A percentile compares a stretch with the other conserved stretches of the same genome.
phyloP scores from a whole-genome alignment of 208 protist species.

The Crithidia bombi region DNA sequence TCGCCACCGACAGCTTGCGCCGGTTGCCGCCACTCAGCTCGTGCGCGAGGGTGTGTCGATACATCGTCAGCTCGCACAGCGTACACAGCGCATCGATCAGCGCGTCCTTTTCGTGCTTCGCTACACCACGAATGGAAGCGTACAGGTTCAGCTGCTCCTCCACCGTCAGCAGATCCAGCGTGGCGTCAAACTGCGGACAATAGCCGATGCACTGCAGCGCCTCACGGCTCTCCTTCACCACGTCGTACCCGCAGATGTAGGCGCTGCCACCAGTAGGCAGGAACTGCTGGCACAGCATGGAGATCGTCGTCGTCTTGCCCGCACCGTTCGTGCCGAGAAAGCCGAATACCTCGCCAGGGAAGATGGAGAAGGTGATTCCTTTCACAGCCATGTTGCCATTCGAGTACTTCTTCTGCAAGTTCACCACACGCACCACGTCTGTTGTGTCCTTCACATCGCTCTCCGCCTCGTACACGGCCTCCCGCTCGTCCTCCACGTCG shows the following conservation, averaged over 20 bases:
- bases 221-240: constrained; percentile 48
- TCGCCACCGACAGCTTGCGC: constrained; percentile 69
- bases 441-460: constrained; percentile 32
- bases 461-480: constrained; percentile 43
- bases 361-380: constrained; percentile 70
- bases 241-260: constrained; percentile 60
- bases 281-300: constrained; percentile 82
- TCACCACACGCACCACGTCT: constrained; percentile 60
- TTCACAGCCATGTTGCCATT: constrained; percentile 74
- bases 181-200: constrained; percentile 96
- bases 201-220: constrained; percentile 88
- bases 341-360: constrained; percentile 81
- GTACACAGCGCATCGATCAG: constrained; percentile 35
- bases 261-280: constrained; percentile 67
- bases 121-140: constrained; percentile 37
- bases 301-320: constrained; percentile 88
- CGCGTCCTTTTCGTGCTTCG: constrained; percentile 26
- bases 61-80: constrained; percentile 42
- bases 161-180: constrained; percentile 91
- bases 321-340: constrained; percentile 92
- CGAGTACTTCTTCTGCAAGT: constrained; percentile 68
- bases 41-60: constrained; percentile 35
- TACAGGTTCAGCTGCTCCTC: constrained; percentile 88
- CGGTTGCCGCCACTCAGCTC: constrained; percentile 72
- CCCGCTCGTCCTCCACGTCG: constrained; percentile 33